phyloP scores from a whole-genome alignment of 164 flowering plant genomes.

The Annona squamosa region DNA sequence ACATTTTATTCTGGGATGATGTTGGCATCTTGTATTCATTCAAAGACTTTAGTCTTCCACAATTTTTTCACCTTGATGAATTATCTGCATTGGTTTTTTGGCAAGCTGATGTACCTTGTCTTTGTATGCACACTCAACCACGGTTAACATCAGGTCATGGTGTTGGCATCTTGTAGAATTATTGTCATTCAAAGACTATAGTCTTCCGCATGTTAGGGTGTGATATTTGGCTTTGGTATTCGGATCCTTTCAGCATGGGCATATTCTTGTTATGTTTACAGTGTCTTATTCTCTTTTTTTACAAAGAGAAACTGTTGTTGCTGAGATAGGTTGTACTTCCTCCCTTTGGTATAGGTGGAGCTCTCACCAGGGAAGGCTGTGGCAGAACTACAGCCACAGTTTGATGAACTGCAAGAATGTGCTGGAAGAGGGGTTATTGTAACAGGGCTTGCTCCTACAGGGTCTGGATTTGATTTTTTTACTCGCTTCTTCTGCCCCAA shows the following conservation, averaged over 20 bases:
- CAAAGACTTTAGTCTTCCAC: too few species aligned
- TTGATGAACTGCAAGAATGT: conserved; percentile 32
- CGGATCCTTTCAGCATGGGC: neutral
- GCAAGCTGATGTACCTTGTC: neutral
- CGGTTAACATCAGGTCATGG: neutral
- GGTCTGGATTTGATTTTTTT: conserved; percentile 49
- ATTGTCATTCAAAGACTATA: too few species aligned
- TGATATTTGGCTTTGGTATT: neutral
- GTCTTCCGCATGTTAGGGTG: neutral
- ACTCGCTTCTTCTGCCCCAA: conserved; percentile 60
- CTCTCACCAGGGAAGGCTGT: conserved; percentile 48
- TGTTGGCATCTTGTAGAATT: too few species aligned
- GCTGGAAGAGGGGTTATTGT: conserved; percentile 46
- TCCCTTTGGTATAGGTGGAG: conserved; percentile 29
- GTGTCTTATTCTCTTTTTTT: neutral
- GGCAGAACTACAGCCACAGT: conserved; percentile 29
- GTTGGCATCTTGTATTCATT: too few species aligned
- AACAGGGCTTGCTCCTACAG: conserved; percentile 41
- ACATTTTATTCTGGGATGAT: neutral
- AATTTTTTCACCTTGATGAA: neutral
- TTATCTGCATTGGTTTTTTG: neutral
- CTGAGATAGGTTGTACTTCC: neutral
- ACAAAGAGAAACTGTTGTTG: neutral
- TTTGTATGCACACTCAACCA: neutral
- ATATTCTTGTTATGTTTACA: too few species aligned